These are phyloP conservation scores for Aquanectria penicillioides DNA, from an alignment of 2,329 filamentous ascomycete genomes.

Conservation along the genomic window DNA sequence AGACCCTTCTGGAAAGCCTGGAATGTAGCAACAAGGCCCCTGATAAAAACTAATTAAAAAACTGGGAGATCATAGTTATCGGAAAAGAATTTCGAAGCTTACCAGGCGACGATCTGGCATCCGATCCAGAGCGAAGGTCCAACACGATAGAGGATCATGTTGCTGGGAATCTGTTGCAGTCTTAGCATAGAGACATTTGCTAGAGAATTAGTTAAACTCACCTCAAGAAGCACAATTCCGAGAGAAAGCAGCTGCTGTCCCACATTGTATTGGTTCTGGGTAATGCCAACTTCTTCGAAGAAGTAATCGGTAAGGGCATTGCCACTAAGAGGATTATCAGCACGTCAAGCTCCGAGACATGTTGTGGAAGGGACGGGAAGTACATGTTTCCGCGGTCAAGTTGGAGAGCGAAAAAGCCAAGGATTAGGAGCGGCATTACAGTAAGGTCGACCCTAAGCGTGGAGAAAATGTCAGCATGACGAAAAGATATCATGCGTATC, in stretches of 20 bases:
- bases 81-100: background rate
- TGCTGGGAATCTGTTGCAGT: conserved; percentile 48
- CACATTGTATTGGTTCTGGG: conserved; percentile 59
- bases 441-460: conserved; percentile 53
- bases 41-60: conserved; percentile 13
- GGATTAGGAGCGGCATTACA: conserved; percentile 57
- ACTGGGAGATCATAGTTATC: background rate
- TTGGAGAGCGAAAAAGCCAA: conserved; percentile 59
- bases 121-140: conserved; percentile 58
- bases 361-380: background rate
- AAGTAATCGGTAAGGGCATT: conserved; percentile 58
- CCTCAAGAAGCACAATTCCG: conserved; percentile 56
- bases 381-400: conserved; percentile 51
- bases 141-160: conserved; percentile 57
- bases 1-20: conserved; percentile 49
- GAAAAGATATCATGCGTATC: too few species aligned
- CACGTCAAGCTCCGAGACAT: background rate
- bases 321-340: conserved; percentile 29
- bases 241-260: conserved; percentile 58
- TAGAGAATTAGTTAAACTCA: background rate
- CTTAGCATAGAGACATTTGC: background rate
- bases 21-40: conserved; percentile 48
- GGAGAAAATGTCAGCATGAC: background rate
- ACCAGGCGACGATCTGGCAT: conserved; percentile 46
- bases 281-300: conserved; percentile 56